Conservation (phyloP, 225 moss, liverwort and hornwort species). For the Ulota crispa region DNA sequence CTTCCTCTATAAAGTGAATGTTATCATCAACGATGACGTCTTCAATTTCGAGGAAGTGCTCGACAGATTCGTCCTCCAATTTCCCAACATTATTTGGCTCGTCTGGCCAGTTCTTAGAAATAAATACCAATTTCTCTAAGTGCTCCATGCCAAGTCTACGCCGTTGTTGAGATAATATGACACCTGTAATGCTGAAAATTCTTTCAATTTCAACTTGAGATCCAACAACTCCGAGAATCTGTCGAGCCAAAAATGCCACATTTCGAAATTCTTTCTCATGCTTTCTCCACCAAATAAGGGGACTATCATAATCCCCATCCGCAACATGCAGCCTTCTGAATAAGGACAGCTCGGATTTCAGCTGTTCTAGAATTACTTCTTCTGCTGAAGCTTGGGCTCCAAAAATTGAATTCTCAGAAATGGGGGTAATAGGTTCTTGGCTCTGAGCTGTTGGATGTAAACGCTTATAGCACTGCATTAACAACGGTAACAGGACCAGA, state of each 20-base stretch:
- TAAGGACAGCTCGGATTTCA: constrained; percentile 54
- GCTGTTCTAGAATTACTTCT: constrained; percentile 48
- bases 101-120: constrained; percentile 57
- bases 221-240: constrained; percentile 53
- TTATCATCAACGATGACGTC: constrained; percentile 48
- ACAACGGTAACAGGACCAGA: constrained; percentile 41
- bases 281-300: constrained; percentile 53
- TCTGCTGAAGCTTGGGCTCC: constrained; percentile 58
- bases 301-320: constrained; percentile 44
- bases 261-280: constrained; percentile 56
- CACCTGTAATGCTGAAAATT: constrained; percentile 50
- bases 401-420: constrained; percentile 54
- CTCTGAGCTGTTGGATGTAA: constrained; percentile 46
- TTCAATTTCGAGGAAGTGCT: constrained; percentile 50
- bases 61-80: constrained; percentile 48
- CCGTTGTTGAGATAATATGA: constrained; percentile 43
- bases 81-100: constrained; percentile 39
- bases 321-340: constrained; percentile 52
- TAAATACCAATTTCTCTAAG: constrained; percentile 41
- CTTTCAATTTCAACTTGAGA: constrained; percentile 55
- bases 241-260: constrained; percentile 52
- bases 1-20: constrained; percentile 47
- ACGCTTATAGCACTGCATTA: constrained; percentile 57
- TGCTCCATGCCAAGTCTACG: constrained; percentile 45
- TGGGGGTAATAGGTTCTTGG: constrained; percentile 44